Evolutionary conservation across 2,329 filamentous ascomycete species (phyloP), one percentile per base, ranked within the genome.

Genomic region (Geosmithia morbida): DNA sequence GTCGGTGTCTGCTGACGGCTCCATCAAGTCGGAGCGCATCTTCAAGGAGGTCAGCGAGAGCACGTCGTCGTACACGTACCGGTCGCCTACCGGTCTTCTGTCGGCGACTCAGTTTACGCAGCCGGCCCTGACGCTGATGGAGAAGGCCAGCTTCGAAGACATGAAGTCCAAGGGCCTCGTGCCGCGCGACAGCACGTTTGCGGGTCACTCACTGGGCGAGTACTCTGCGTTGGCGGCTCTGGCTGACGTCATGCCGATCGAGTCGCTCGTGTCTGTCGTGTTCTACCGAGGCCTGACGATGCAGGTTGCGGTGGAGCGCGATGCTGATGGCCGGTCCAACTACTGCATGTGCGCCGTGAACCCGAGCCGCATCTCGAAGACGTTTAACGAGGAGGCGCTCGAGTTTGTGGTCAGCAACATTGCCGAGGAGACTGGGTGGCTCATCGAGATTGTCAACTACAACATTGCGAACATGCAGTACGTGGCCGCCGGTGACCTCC

Each of bases 311-410:
- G 92, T 98, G 53, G 92, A 97, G 72, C 88, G 92, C 62, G 92
- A 98, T 64, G 89, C 83, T 50, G 73, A 79, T 53, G 92, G 92
- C 39, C 85, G 92, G 48, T 96, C 89, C 56, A 97, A 97, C 75
- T 98, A 98, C 74, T 89, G 86, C 52, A 98, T 98, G 92, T 96
- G 90, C 65, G 92, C 92, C 49, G 90, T 98, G 67, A 98, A 98
- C 72, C 92, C 92, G 37, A 95, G 88, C 72, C 83, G 92, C 54
- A 96, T 98, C 65, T 94, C 87, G 60, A 95, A 94, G 77, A 96
- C 88, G 1, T 98, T 98, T 77, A 96, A 94, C 69, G 92, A 98
- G 69, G 85, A 92, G 64, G 92, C 92, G 41, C 75, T 98, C 53
- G 89, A 95, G 62, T 98, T 95, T 61, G 88, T 98, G 39, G 90